phyloP scores from a whole-genome alignment of 2,329 filamentous ascomycete genomes.

The Claviceps purpurea region DNA sequence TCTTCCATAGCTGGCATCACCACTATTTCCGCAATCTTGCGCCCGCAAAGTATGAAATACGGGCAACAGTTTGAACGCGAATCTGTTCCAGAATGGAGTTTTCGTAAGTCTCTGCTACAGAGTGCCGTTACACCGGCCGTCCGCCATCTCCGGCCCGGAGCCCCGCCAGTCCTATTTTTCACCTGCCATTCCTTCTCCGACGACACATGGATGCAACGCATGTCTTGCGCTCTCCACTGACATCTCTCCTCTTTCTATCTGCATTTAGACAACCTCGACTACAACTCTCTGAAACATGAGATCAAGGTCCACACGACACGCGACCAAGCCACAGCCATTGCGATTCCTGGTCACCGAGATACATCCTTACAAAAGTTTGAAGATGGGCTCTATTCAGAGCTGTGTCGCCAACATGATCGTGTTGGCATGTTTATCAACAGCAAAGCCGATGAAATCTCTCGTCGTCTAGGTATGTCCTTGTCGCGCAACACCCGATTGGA shows the following conservation, averaged over 20 bases:
- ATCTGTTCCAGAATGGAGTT: conserved; percentile 71
- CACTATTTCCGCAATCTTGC: neutral
- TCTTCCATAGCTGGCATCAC: neutral
- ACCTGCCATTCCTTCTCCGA: neutral
- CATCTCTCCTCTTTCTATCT: neutral
- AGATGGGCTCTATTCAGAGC: conserved; percentile 53
- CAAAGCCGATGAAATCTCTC: conserved; percentile 65
- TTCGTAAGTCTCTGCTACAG: conserved; percentile 38
- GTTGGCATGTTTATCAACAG: conserved; percentile 67
- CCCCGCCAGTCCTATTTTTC: neutral
- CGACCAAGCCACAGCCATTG: conserved; percentile 54
- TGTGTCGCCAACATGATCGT: conserved; percentile 63
- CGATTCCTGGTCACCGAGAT: conserved; percentile 60
- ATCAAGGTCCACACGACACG: conserved; percentile 70
- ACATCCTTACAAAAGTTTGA: conserved; percentile 50
- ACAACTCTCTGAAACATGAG: conserved; percentile 72
- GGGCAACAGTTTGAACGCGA: conserved; percentile 50
- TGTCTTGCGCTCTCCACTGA: neutral
- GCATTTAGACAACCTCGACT: conserved; percentile 65
- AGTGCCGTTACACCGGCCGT: neutral
- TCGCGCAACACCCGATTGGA: neutral
- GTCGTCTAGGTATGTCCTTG: conserved; percentile 47
- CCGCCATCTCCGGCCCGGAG: neutral
- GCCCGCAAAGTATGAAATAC: conserved; percentile 23
- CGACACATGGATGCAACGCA: neutral